Evolutionary conservation across 2,329 filamentous ascomycete genomes (phyloP).

Genomic region (Ramichloridium luteum): DNA sequence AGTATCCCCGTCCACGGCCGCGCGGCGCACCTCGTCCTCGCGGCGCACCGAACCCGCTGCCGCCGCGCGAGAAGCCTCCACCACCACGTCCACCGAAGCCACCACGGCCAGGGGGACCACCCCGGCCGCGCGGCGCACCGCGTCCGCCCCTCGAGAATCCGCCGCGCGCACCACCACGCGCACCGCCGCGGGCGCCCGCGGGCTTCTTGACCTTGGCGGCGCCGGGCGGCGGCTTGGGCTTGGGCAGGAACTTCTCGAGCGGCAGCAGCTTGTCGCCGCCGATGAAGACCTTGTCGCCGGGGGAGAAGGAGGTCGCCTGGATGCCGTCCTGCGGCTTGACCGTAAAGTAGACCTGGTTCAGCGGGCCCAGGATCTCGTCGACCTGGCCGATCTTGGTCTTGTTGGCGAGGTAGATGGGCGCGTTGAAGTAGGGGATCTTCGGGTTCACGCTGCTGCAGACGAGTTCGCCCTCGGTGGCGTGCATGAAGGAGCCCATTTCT

Average conservation of each 20-base stretch:
- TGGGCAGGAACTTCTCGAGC: constrained; percentile 90
- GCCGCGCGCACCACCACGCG: constrained; percentile 14
- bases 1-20: constrained; percentile 6
- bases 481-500: constrained; percentile 89
- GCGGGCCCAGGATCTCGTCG: constrained; percentile 91
- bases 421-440: constrained; percentile 98
- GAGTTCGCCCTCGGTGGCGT: constrained; percentile 95
- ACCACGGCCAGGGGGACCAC: constrained; percentile 33
- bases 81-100: constrained; percentile 38
- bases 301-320: constrained; percentile 85
- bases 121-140: constrained; percentile 43
- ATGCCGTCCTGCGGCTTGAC: constrained; percentile 96
- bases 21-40: constrained; percentile 3
- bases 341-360: constrained; percentile 98
- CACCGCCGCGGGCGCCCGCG: constrained; percentile 26
- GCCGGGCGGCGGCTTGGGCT: constrained; percentile 62
- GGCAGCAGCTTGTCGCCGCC: constrained; percentile 88
- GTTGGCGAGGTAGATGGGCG: constrained; percentile 97
- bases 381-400: constrained; percentile 85
- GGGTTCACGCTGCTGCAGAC: constrained; percentile 90
- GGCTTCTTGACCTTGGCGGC: constrained; percentile 58
- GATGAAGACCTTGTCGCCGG: constrained; percentile 86
- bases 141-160: constrained; percentile 25
- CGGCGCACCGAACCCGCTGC: constrained; percentile 21
- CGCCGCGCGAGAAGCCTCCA: constrained; percentile 32